Conservation (phyloP, 148 eudicot genomes). For the Arctostaphylos glauca region DNA sequence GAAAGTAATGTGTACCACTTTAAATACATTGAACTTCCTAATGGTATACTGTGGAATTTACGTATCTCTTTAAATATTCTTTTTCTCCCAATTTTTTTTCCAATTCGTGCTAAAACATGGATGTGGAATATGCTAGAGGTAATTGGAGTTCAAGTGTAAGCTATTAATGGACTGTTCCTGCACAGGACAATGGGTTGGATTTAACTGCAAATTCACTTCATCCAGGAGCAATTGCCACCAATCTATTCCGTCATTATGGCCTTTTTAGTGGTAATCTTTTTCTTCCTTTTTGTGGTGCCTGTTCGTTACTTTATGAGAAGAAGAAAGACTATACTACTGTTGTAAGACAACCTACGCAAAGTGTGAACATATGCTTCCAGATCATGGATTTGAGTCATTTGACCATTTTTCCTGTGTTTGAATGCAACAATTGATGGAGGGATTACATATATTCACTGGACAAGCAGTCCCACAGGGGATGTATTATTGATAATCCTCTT, state of each 20-base stretch:
- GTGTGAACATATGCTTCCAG: too few species aligned
- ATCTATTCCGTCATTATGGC: slow-evolving; percentile 52
- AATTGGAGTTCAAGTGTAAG: background rate
- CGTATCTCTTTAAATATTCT: background rate
- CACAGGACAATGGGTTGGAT: slow-evolving; percentile 52
- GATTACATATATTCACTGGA: too few species aligned
- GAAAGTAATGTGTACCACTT: slow-evolving; percentile 39
- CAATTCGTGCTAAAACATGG: background rate
- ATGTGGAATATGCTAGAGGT: background rate
- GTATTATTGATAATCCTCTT: too few species aligned
- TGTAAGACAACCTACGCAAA: too few species aligned
- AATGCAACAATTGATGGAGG: too few species aligned
- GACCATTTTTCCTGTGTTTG: too few species aligned
- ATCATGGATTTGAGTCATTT: too few species aligned
- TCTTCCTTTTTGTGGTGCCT: background rate
- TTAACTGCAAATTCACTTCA: slow-evolving; percentile 71
- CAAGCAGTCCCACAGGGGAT: too few species aligned
- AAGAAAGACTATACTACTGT: background rate
- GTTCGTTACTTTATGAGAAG: background rate
- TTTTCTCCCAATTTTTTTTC: background rate
- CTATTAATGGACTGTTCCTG: background rate
- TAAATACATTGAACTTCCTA: too few species aligned
- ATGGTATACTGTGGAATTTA: background rate
- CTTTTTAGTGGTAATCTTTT: slow-evolving; percentile 37
- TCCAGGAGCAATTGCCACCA: slow-evolving; percentile 60